phyloP scores from a whole-genome alignment of 129 eudicot species.

The Lonicera japonica region DNA sequence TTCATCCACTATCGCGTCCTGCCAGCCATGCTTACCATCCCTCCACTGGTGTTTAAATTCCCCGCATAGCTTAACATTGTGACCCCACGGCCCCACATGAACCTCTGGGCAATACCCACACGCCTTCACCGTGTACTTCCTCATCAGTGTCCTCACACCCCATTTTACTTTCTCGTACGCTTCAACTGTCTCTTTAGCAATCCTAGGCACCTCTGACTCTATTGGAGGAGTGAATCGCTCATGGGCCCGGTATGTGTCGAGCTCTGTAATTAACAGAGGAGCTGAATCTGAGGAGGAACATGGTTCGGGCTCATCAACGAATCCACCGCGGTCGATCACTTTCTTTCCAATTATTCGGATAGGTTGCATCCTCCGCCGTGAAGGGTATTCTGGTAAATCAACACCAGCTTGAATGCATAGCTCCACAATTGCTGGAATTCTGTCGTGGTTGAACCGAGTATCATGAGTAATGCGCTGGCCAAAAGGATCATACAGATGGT shows the following conservation, averaged over 20 bases:
- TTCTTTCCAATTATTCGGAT: slow-evolving; percentile 85
- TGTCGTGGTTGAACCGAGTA: slow-evolving; percentile 71
- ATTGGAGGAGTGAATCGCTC: slow-evolving; percentile 58
- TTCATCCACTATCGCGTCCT: slow-evolving; percentile 82
- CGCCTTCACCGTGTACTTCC: slow-evolving; percentile 79
- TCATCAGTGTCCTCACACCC: slow-evolving; percentile 83
- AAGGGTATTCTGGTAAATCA: slow-evolving; percentile 75
- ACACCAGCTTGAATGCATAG: slow-evolving; percentile 99
- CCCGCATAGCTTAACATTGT: slow-evolving; percentile 92
- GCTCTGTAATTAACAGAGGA: slow-evolving; percentile 28
- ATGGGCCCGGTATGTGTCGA: slow-evolving; percentile 70
- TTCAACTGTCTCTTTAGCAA: slow-evolving; percentile 54
- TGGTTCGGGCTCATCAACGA: slow-evolving; percentile 36
- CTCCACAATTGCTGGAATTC: slow-evolving; percentile 93
- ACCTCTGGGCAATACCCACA: slow-evolving; percentile 97
- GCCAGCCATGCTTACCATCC: slow-evolving; percentile 99
- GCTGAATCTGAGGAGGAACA: slow-evolving; percentile 18
- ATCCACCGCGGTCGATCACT: slow-evolving; percentile 70
- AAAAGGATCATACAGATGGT: slow-evolving; percentile 85
- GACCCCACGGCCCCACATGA: slow-evolving; percentile 99
- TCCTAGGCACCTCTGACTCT: slow-evolving; percentile 36
- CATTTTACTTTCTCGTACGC: slow-evolving; percentile 70
- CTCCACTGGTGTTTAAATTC: slow-evolving; percentile 99
- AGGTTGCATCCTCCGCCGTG: slow-evolving; percentile 81
- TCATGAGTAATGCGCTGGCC: slow-evolving; percentile 87